Conservation (phyloP, 495 filamentous ascomycete genomes). For the Chaetomium tenue region DNA sequence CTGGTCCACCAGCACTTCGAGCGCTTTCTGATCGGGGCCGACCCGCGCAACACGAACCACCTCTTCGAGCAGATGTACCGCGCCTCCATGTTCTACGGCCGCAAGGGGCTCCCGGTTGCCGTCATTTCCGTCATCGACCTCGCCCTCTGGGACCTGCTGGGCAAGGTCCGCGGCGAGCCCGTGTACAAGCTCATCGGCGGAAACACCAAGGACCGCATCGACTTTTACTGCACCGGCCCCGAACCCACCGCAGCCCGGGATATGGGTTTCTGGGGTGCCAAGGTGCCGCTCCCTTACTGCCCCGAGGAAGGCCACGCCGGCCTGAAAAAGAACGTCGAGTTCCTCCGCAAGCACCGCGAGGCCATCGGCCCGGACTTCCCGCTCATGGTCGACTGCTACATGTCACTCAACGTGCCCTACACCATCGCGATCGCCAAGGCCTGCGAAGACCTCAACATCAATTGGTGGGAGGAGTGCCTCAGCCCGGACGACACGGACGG, state of each 20-base stretch:
- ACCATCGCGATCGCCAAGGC: constrained; percentile 86
- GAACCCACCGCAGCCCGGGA: constrained; percentile 73
- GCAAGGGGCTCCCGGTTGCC: constrained; percentile 84
- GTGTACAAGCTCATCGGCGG: constrained; percentile 94
- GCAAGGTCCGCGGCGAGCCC: constrained; percentile 86
- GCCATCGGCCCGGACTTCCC: constrained; percentile 86
- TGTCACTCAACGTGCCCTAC: constrained; percentile 88
- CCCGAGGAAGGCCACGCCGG: constrained; percentile 81
- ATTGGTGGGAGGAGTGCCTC: constrained; percentile 96
- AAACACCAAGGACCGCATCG: constrained; percentile 69
- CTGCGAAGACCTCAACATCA: constrained; percentile 75
- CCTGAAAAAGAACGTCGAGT: constrained; percentile 83
- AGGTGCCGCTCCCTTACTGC: constrained; percentile 83
- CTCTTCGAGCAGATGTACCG: constrained; percentile 96
- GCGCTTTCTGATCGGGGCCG: constrained; percentile 82
- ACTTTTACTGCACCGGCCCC: constrained; percentile 94
- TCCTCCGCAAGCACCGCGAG: constrained; percentile 77
- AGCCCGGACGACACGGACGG: constrained; percentile 88
- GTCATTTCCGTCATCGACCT: constrained; percentile 93
- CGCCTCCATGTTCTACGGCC: constrained; percentile 90
- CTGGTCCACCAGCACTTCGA: constrained; percentile 87
- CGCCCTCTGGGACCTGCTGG: constrained; percentile 85
- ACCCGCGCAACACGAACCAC: constrained; percentile 83
- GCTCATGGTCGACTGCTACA: constrained; percentile 94
- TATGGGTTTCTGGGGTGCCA: constrained; percentile 84